Base-by-base conservation (phyloP, 2,329 filamentous ascomycete genomes). In the Colletotrichum australisinense region DNA sequence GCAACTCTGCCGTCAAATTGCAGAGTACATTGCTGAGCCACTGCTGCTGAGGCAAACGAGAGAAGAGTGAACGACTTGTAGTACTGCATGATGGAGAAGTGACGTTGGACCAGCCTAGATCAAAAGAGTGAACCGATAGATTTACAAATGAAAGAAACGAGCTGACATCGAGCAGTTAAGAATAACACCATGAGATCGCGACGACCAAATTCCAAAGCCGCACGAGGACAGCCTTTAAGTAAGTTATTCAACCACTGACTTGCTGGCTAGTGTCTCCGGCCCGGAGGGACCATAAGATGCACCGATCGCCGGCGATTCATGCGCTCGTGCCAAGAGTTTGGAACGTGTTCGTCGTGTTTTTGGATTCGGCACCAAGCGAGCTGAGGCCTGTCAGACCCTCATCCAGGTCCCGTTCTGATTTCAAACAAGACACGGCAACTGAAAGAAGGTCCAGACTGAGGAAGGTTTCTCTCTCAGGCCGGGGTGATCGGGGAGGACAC, bases 1-100 rank as follows among this genome's bases (percentile, higher is more conserved):
- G 86, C 83, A 1, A 88, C 76, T 7, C 87, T 83, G 8, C 86
- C 86, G 62, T 89, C 86, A 55, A 88, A 87, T 68, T 84, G 81
- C 56, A 87, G 70, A 2, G 79, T 77, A 74, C 82, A 84, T 32
- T 67, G 26, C 22, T 74, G 72, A 12, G 68, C 38, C 42, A 64
- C 52, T 28, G 56, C 72, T 11, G 19, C 28, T 14, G 68, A 67
- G 42, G 63, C 63, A 3, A 74, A 28, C 16, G 62, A 72, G 11
- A 74, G 22, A 16, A 74, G 56, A 67, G 52, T 32, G 56, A 74
- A 46, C 9, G 68, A 72, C 49, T 58, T 49, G 24, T n/a, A 49
- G 32, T 53, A 63, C 19, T 53, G 52, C 68, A 74, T 74, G 28
- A n/a, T 72, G 72, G 42, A 59, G 30, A 46, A 24, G 42, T 53